phyloP scores from a whole-genome alignment of 1,139 yeast genomes.

The Hansenula anomala region DNA sequence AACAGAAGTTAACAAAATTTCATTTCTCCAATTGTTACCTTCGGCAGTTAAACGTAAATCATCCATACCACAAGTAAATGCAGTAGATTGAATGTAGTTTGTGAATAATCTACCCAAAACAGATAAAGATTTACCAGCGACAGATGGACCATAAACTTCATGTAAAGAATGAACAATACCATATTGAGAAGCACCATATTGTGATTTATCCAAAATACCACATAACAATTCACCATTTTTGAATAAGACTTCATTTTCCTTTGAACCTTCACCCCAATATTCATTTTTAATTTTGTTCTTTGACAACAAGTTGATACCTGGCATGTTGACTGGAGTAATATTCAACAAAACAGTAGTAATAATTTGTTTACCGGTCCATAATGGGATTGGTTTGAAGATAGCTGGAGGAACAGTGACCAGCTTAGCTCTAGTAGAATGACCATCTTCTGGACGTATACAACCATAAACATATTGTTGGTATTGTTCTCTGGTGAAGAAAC shows the following conservation, averaged over 20 bases:
- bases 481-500: conserved; percentile 84
- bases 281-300: conserved; percentile 90
- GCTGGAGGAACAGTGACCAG: conserved; percentile 88
- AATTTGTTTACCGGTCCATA: conserved; percentile 99
- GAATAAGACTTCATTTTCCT: conserved; percentile 84
- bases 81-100: conserved; percentile 86
- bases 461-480: conserved; percentile 94
- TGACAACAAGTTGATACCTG: conserved; percentile 82
- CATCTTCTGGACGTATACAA: conserved; percentile 95
- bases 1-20: conserved; percentile 68
- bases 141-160: conserved; percentile 88
- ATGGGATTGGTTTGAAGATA: conserved; percentile 73
- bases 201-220: conserved; percentile 96
- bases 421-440: conserved; percentile 76
- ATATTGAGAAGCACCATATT: conserved; percentile 96
- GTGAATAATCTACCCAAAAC: conserved; percentile 94
- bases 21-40: conserved; percentile 87
- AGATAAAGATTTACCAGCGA: conserved; percentile 86
- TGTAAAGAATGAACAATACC: conserved; percentile 96
- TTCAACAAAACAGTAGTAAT: conserved; percentile 86
- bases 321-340: conserved; percentile 80
- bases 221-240: conserved; percentile 80
- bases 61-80: conserved; percentile 99
- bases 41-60: conserved; percentile 88
- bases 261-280: conserved; percentile 86